Base-by-base conservation (phyloP, 345 rosid species). In the Viola odorata region DNA sequence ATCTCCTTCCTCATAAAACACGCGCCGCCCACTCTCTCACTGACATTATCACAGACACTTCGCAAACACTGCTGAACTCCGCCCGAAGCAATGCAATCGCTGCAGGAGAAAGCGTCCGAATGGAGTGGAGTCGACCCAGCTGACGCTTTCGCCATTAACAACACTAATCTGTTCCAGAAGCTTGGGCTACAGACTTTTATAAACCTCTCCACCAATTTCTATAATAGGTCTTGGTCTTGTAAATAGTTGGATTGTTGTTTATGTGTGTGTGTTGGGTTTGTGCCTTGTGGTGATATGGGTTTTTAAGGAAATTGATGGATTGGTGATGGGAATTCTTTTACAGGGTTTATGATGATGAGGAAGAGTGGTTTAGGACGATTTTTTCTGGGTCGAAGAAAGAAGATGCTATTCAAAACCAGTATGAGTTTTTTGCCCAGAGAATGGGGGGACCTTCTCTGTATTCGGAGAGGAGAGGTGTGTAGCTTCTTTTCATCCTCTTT, bases 381-480 rank as follows among this genome's bases (percentile, higher is more conserved):
- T 91, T 91, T 17, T 76, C 85, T 2, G 71, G 77, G 41, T 88
- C 98, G 0, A 84, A 64, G 66, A 88, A 91, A 66, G 98, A 91
- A 69, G 96, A 86, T 37, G 96, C 98, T 0, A 86, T 89, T 57
- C 91, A 82, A 64, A 91, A 91, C 61, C 96, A 86, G 58, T 88
- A 88, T 41, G 98, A 91, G 75, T 91, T 91, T 80, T 88, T 91
- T 54, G 91, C 85, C 60, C 95, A 88, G 80, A 75, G 96, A 66
- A 86, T 91, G 98, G 98, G 98, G 15, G 98, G 98, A 3, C 96
- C 98, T 60, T 83, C 86, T 49, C 73, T 91, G 69, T 91, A 75
- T 63, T 91, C 96, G 41, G 86, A 91, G 65, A 74, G 98, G 58
- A 89, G 78, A 81, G 95, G 95, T 83, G 37, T 0, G 74, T 45